Evolutionary conservation across 257 asterid genomes (phyloP).

Genomic region (Asclepias syriaca): DNA sequence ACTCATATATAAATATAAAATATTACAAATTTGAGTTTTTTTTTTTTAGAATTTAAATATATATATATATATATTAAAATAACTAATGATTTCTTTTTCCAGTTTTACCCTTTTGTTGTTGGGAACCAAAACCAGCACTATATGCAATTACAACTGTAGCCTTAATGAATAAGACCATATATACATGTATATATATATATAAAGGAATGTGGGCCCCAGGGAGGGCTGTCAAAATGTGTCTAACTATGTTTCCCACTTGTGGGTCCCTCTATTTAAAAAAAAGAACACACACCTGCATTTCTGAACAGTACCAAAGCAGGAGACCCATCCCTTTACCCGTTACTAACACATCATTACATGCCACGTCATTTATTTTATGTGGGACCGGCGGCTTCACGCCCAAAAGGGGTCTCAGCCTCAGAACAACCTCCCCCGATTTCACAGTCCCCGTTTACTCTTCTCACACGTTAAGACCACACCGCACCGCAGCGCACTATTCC

Average conservation of each 20-base stretch:
- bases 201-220: too few relatives aligned
- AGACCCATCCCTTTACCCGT: neutral
- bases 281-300: neutral
- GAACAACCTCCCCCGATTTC: constrained; percentile 7
- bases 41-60: too few relatives aligned
- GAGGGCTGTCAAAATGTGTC: too few relatives aligned
- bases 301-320: neutral
- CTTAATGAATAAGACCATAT: too few relatives aligned
- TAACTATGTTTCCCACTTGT: neutral
- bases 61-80: too few relatives aligned
- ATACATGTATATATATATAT: too few relatives aligned
- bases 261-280: neutral
- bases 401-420: constrained; percentile 5
- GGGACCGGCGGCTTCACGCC: constrained; percentile 23
- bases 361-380: constrained; percentile 11
- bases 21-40: too few relatives aligned
- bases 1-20: too few relatives aligned
- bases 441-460: neutral
- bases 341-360: neutral
- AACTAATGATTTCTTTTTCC: too few relatives aligned
- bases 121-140: too few relatives aligned
- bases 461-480: neutral
- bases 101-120: too few relatives aligned
- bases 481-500: neutral
- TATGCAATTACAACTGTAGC: too few relatives aligned